Percentiles rank a stretch among this genome's conserved stretches.
Conservation (phyloP, 2,329 filamentous ascomycete species). For the Phyllachora maydis region DNA sequence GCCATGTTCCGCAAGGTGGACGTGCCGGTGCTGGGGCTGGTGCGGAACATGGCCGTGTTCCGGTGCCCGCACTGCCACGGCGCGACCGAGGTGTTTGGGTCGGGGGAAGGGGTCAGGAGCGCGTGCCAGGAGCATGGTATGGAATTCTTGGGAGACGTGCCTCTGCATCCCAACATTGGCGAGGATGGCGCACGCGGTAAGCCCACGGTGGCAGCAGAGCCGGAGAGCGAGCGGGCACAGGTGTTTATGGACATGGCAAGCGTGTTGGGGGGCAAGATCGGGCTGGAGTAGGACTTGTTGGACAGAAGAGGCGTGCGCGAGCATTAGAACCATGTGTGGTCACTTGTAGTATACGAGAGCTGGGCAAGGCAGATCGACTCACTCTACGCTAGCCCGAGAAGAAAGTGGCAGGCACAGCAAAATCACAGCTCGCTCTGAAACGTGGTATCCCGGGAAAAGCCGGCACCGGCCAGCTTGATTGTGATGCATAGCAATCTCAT, state of each 20-base stretch:
- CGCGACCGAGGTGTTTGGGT: slow-evolving; percentile 63
- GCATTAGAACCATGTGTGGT: no score
- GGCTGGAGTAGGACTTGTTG: slow-evolving; percentile 7
- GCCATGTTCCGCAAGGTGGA: slow-evolving; percentile 81
- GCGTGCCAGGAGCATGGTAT: slow-evolving; percentile 56
- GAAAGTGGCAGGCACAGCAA: no score
- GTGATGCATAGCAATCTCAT: no score
- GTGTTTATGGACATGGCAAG: slow-evolving; percentile 55
- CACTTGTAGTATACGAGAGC: no score
- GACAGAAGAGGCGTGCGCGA: no score
- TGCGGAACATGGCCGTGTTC: slow-evolving; percentile 84
- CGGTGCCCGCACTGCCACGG: slow-evolving; percentile 55
- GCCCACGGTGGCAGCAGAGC: slow-evolving; percentile 78
- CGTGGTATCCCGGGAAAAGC: no score
- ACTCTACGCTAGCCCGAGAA: no score
- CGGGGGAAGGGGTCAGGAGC: slow-evolving; percentile 37
- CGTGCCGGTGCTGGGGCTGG: slow-evolving; percentile 64
- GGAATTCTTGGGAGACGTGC: slow-evolving; percentile 72
- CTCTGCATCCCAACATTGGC: slow-evolving; percentile 69
- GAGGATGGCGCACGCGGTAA: slow-evolving; percentile 73
- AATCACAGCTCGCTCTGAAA: no score
- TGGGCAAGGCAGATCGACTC: no score
- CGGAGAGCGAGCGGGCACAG: slow-evolving; percentile 48
- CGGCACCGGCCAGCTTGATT: no score
- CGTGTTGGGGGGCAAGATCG: slow-evolving; percentile 25